Conservation (phyloP, 176 grass and related monocot species). For the Paspalum vaginatum region DNA sequence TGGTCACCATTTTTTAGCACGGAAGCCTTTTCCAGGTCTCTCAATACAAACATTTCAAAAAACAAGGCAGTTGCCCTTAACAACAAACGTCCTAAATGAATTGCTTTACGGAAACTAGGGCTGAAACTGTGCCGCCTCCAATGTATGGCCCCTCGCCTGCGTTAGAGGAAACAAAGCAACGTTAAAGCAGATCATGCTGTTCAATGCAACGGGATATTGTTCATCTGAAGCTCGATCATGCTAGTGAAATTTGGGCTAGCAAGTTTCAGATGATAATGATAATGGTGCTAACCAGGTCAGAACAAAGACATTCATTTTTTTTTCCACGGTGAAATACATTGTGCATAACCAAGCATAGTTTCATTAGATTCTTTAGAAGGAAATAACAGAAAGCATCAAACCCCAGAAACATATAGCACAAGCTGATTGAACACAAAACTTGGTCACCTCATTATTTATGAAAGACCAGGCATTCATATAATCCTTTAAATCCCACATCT, state of each 20-base stretch:
- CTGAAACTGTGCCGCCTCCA: not conserved
- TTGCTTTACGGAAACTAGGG: not conserved
- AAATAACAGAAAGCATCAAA: not conserved
- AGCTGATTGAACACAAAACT: not conserved
- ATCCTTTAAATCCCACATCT: not conserved
- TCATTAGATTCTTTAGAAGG: not conserved
- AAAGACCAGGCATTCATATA: not conserved
- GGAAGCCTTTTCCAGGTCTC: conserved; percentile 16
- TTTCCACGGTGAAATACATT: not conserved
- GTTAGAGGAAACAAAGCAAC: not conserved
- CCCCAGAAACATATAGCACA: not conserved
- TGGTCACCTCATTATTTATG: not conserved
- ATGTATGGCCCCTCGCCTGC: not conserved
- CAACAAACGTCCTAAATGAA: conserved; percentile 6
- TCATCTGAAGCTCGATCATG: not conserved
- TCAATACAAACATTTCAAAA: conserved; percentile 26
- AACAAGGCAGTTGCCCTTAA: conserved; percentile 15
- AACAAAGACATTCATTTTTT: not conserved
- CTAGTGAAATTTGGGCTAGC: not conserved
- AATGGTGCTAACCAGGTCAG: not conserved
- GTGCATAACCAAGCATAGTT: not conserved
- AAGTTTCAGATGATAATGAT: not conserved
- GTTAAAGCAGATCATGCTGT: not conserved
- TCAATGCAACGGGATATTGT: not conserved
- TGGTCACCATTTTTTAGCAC: conserved; percentile 6